Percentiles rank a stretch among this genome's conserved stretches.
phyloP scores from a whole-genome alignment of 805 yeast genomes.

The Grigorovia transvaalensis region DNA sequence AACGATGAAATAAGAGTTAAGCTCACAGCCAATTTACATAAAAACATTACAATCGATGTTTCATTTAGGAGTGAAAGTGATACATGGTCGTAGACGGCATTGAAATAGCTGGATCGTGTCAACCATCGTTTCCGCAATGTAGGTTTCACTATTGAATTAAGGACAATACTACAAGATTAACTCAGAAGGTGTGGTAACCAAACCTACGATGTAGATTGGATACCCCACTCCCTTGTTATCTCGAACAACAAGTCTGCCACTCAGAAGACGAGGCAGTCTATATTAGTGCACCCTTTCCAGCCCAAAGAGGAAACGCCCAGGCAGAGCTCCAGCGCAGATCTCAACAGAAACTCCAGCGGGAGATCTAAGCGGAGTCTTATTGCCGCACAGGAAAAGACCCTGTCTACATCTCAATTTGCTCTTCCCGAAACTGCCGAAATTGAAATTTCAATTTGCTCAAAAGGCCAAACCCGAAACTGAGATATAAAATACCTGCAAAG shows the following conservation, averaged over 20 bases:
- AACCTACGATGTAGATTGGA: too few species aligned
- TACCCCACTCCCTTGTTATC: too few species aligned
- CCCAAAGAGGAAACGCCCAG: not conserved
- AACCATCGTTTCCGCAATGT: not conserved
- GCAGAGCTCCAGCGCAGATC: not conserved
- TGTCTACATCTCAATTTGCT: not conserved
- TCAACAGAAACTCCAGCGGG: not conserved
- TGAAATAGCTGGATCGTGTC: too few species aligned
- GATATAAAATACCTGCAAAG: not conserved
- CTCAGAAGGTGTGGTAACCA: too few species aligned
- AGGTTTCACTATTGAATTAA: not conserved
- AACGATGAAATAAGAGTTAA: constrained; percentile 45
- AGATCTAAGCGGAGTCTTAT: not conserved
- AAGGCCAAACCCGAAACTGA: not conserved
- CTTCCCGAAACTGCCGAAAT: not conserved
- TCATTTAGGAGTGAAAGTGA: constrained; percentile 28
- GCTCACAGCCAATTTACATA: constrained; percentile 32
- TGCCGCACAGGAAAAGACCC: not conserved
- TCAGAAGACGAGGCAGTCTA: too few species aligned
- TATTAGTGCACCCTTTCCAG: too few species aligned
- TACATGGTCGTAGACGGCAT: constrained; percentile 13
- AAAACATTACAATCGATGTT: constrained; percentile 19
- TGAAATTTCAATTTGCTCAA: not conserved
- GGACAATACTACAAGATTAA: too few species aligned
- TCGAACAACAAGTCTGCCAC: too few species aligned